Conservation (phyloP, 371 early-diverging fungal genomes). For the Entomophthora muscae region DNA sequence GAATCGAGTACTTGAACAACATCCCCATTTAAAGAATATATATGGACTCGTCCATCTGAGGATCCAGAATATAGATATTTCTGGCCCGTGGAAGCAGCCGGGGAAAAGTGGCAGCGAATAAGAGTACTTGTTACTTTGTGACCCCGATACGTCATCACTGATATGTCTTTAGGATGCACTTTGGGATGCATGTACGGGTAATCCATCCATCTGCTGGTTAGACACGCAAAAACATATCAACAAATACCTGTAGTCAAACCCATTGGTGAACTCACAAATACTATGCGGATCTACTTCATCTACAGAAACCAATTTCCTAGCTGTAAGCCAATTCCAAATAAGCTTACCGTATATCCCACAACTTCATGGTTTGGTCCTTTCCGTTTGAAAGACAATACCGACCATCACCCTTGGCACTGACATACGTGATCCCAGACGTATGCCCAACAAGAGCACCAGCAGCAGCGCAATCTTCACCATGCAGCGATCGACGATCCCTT, state of each 20-base stretch:
- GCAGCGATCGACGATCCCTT: constrained; percentile 34
- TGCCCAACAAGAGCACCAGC: constrained; percentile 43
- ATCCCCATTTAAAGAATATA: constrained; percentile 20
- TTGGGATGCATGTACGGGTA: constrained; percentile 10
- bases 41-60: constrained; percentile 29
- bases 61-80: constrained; percentile 29
- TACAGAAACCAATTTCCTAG: constrained; percentile 11
- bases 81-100: constrained; percentile 27
- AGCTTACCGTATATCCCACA: constrained; percentile 55
- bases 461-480: constrained; percentile 16
- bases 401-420: constrained; percentile 41
- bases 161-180: constrained; percentile 26
- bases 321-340: no score
- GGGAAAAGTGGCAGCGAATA: constrained; percentile 49
- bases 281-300: not conserved
- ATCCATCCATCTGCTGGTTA: constrained; percentile 9
- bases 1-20: constrained; percentile 15
- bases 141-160: constrained; percentile 32
- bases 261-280: not conserved
- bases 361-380: constrained; percentile 34
- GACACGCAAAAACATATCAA: no score
- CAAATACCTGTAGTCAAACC: constrained; percentile 22
- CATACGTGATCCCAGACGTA: constrained; percentile 43
- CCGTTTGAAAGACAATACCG: constrained; percentile 27
- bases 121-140: constrained; percentile 35